These are phyloP conservation scores for Umbilicaria muhlenbergii DNA, from an alignment of 495 filamentous ascomycete genomes.

Conservation along the genomic window DNA sequence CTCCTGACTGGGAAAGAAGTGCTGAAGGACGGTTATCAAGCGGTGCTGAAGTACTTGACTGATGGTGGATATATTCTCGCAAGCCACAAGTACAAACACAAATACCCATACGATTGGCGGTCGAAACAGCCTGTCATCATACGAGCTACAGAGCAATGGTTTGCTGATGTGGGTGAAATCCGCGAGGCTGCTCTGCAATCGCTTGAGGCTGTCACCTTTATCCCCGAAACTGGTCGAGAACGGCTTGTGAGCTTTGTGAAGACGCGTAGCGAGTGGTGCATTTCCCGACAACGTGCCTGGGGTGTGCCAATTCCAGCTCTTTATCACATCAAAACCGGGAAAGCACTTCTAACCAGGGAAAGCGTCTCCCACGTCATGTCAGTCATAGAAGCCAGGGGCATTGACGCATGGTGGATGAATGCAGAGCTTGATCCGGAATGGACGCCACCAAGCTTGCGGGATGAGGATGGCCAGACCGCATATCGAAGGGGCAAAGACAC, in stretches of 20 bases:
- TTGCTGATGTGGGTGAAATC: constrained; percentile 76
- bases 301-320: constrained; percentile 90
- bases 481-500: constrained; percentile 81
- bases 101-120: constrained; percentile 96
- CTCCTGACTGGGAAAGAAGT: constrained; percentile 46
- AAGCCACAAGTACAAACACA: constrained; percentile 60
- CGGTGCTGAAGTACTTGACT: constrained; percentile 50
- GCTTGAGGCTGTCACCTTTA: constrained; percentile 56
- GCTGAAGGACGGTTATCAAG: constrained; percentile 44
- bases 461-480: constrained; percentile 15
- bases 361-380: constrained; percentile 75
- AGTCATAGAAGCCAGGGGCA: constrained; percentile 58
- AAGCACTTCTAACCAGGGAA: constrained; percentile 59
- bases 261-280: constrained; percentile 91
- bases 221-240: constrained; percentile 54
- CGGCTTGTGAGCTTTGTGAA: constrained; percentile 72
- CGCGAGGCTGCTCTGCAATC: constrained; percentile 53
- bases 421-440: constrained; percentile 53
- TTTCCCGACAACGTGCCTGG: constrained; percentile 95
- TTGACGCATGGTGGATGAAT: constrained; percentile 90
- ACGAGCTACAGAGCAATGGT: constrained; percentile 92
- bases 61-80: constrained; percentile 40
- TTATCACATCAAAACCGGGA: constrained; percentile 49
- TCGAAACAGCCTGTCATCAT: constrained; percentile 86
- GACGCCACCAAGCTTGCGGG: constrained; percentile 43